Evolutionary conservation across 2,329 filamentous ascomycete species (phyloP), one percentile per base, ranked within the genome.

Genomic region (Anisogramma anomala): DNA sequence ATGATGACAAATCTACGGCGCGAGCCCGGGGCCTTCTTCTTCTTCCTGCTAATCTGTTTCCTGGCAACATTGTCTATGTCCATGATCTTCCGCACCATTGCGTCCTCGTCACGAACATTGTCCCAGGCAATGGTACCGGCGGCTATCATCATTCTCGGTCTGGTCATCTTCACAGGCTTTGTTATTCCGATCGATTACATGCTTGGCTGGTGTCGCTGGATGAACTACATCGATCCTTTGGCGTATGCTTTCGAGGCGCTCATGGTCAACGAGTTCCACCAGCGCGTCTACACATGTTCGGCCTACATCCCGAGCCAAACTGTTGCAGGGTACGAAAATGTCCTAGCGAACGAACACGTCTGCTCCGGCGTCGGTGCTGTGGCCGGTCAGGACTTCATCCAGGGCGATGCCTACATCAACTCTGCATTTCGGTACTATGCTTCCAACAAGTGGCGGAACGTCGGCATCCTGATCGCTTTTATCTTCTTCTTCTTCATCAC

Each of bases 1-100:
- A 94, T 94, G 61, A 80, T 95, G 76, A 82, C 84, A 0, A 82
- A 87, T 49, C 66, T 95, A 22, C 74, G 82, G 41, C 72, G 85
- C 39, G 77, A 82, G 48, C 66, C 83, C 0, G 82, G 79, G 2
- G 63, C 79, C 0, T 94, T 91, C 68, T 94, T 94, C 69, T 82
- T 86, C 63, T 94, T 85, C 70, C 60, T 86, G 43, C 66, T 94
- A 39, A 73, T 89, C 55, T 81, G 77, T 2, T 85, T 89, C 61
- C 57, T 72, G 44, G 78, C 77, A 1, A 84, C 84, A 0, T 51
- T 94, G 53, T 70, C 74, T 48, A 91, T 91, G 83, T 87, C 82
- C 35, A 88, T 86, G 78, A 72, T 89, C 48, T 93, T 93, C 72
- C 75, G 85, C 36, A 82, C 77, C 6, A 84, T 93, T 48, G 85